phyloP scores from a whole-genome alignment of 805 yeast species.

The Spathaspora passalidarum region DNA sequence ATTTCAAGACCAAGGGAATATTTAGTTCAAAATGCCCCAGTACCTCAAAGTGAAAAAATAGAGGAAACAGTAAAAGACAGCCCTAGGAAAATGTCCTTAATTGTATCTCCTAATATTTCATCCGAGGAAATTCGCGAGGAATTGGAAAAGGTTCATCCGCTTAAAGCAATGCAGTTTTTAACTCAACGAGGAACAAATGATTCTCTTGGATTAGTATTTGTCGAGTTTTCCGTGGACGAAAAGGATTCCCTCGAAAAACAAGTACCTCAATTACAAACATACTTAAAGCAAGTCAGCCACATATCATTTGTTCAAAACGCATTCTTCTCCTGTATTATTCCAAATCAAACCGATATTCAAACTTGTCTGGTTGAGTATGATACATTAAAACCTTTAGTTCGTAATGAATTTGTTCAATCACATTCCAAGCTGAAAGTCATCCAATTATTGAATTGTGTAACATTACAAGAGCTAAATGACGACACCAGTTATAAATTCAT shows the following conservation, averaged over 20 bases:
- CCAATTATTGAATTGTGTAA: conserved; percentile 62
- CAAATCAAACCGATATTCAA: conserved; percentile 31
- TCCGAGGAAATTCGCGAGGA: conserved; percentile 43
- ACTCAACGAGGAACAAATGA: conserved; percentile 47
- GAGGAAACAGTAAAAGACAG: conserved; percentile 40
- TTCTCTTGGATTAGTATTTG: conserved; percentile 60
- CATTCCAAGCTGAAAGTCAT: conserved; percentile 52
- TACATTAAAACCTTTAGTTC: conserved; percentile 35
- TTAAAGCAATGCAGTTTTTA: conserved; percentile 42
- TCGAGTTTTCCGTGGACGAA: conserved; percentile 33
- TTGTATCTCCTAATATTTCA: conserved; percentile 44
- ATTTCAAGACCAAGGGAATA: conserved; percentile 35
- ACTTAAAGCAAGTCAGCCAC: conserved; percentile 13
- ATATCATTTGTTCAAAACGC: conserved; percentile 19
- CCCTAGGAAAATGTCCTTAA: conserved; percentile 44
- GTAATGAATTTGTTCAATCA: conserved; percentile 31
- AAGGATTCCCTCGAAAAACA: neutral
- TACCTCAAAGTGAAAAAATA: conserved; percentile 16
- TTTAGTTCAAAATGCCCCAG: conserved; percentile 25
- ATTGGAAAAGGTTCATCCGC: conserved; percentile 38
- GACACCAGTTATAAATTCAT: conserved; percentile 48
- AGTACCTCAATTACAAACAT: neutral
- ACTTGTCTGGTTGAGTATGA: conserved; percentile 34
- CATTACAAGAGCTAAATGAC: conserved; percentile 60
- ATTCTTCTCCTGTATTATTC: conserved; percentile 31